Evolutionary conservation across 2,329 filamentous ascomycete species (phyloP).

Genomic region (Trichoderma asperellum): DNA sequence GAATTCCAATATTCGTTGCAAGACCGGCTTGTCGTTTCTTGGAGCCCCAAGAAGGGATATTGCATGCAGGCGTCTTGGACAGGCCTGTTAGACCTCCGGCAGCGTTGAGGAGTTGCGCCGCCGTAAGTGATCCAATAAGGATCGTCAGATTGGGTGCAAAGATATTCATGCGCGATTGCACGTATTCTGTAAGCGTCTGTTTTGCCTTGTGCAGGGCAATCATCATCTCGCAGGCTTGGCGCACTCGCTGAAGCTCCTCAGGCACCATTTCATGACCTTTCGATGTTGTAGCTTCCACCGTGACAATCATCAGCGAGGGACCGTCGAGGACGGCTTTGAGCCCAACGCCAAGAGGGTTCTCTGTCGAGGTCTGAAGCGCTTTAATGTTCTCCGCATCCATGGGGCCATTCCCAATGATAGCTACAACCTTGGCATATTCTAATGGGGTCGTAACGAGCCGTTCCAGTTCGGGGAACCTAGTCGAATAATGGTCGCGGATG

Average conservation of each 20-base stretch:
- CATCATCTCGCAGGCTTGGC: constrained; percentile 83
- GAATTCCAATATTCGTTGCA: constrained; percentile 87
- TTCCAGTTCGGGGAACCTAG: constrained; percentile 91
- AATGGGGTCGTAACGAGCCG: constrained; percentile 86
- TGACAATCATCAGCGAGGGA: constrained; percentile 92
- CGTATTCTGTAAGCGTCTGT: constrained; percentile 84
- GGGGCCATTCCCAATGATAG: constrained; percentile 89
- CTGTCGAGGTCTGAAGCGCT: constrained; percentile 70
- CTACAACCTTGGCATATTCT: constrained; percentile 93
- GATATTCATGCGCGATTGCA: constrained; percentile 94
- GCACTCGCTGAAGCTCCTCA: constrained; percentile 74
- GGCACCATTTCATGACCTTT: constrained; percentile 76
- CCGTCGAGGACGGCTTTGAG: constrained; percentile 84
- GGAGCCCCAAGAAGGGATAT: constrained; percentile 86
- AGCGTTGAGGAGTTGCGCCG: constrained; percentile 94
- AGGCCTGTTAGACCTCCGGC: constrained; percentile 86
- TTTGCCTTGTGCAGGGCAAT: constrained; percentile 88
- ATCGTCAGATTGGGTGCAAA: constrained; percentile 94
- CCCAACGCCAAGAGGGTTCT: constrained; percentile 76
- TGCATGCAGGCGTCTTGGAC: constrained; percentile 91
- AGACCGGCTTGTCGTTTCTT: constrained; percentile 85
- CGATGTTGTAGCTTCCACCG: constrained; percentile 89
- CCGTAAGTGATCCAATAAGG: constrained; percentile 88
- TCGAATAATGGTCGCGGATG: constrained; percentile 92
- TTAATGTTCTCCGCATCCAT: constrained; percentile 83